phyloP scores from a whole-genome alignment of 1,139 yeast genomes.

The Schwanniomyces etchellsii region DNA sequence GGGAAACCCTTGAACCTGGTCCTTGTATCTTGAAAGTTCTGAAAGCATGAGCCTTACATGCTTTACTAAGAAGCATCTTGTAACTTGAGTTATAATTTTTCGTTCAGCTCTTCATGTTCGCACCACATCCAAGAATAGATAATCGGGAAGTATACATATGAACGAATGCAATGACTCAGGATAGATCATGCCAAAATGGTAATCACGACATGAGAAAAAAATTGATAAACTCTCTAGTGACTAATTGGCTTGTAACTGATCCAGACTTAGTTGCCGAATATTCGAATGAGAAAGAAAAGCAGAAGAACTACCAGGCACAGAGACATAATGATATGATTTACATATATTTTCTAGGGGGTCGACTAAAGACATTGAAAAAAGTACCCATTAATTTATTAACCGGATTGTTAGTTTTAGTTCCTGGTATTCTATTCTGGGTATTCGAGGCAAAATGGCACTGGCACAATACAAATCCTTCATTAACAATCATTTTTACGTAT shows the following conservation, averaged over 20 bases:
- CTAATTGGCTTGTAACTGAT: conserved; percentile 42
- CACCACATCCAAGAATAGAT: no score
- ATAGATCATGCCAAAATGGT: no score
- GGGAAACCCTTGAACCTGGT: not conserved
- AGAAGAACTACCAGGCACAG: conserved; percentile 32
- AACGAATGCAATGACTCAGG: no score
- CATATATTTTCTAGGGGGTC: conserved; percentile 60
- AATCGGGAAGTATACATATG: no score
- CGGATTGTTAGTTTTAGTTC: conserved; percentile 29
- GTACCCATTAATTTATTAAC: conserved; percentile 31
- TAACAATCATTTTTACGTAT: conserved; percentile 55
- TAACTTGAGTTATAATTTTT: no score
- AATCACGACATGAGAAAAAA: no score
- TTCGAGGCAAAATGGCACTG: conserved; percentile 53
- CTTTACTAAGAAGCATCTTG: no score
- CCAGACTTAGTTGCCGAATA: conserved; percentile 19
- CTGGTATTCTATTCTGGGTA: conserved; percentile 43
- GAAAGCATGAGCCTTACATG: no score
- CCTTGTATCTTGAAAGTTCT: no score
- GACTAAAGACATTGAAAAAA: conserved; percentile 41
- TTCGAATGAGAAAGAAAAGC: conserved; percentile 4
- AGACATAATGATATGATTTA: conserved; percentile 24
- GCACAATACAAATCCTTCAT: conserved; percentile 51
- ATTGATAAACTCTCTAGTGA: conserved; percentile 14
- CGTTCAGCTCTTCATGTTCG: no score